Percentiles rank a stretch among this genome's conserved stretches.
phyloP scores from a whole-genome alignment of 148 eudicot genomes.

The Agrostemma githago region DNA sequence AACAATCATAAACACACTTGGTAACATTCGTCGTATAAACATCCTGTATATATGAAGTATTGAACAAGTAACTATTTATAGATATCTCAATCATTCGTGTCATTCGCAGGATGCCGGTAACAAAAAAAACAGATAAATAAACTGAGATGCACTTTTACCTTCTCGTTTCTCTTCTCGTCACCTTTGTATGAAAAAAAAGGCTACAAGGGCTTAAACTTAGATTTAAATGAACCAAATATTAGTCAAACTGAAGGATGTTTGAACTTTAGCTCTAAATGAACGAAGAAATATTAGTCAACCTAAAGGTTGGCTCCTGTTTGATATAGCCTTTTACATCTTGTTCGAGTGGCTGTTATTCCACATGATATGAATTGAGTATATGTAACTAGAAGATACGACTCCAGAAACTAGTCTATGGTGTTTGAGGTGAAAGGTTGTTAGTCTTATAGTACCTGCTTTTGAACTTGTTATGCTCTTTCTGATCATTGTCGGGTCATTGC shows the following conservation, averaged over 20 bases:
- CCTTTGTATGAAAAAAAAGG: background rate
- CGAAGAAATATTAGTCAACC: background rate
- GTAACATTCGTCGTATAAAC: background rate
- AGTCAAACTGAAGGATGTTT: background rate
- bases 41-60: background rate
- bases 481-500: too few relatives aligned
- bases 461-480: too few relatives aligned
- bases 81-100: background rate
- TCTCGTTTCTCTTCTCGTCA: background rate
- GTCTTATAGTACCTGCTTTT: background rate
- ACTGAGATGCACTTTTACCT: background rate
- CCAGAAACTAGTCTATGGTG: background rate
- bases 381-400: background rate
- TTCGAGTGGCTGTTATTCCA: background rate
- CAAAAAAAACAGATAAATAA: background rate
- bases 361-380: background rate
- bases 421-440: background rate
- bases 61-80: background rate
- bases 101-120: background rate
- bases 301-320: background rate
- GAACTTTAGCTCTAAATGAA: background rate
- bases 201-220: background rate
- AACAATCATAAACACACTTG: constrained; percentile 1
- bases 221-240: background rate
- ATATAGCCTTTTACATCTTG: background rate